Evolutionary conservation across 1,139 yeast species (phyloP).

Genomic region (Pichia sp.): DNA sequence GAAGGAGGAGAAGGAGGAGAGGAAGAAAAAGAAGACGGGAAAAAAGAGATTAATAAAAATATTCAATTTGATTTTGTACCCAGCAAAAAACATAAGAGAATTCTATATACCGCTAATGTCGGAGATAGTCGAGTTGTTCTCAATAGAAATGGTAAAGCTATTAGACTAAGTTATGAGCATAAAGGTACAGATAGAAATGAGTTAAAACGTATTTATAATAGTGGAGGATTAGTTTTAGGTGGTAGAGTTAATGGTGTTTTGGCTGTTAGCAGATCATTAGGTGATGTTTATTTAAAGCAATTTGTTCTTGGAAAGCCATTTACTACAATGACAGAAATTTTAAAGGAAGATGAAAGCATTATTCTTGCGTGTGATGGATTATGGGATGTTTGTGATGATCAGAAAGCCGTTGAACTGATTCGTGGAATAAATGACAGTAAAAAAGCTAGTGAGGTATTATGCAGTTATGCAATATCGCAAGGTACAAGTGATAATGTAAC

Average conservation of each 20-base stretch:
- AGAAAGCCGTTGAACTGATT: constrained; percentile 70
- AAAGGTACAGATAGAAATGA: constrained; percentile 84
- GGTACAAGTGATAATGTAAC: constrained; percentile 91
- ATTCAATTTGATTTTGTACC: constrained; percentile 41
- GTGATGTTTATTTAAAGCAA: constrained; percentile 90
- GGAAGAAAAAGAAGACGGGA: constrained; percentile 16
- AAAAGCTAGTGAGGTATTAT: constrained; percentile 61
- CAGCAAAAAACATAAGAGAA: constrained; percentile 46
- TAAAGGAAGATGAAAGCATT: constrained; percentile 59
- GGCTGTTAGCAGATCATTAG: constrained; percentile 90
- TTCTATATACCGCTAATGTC: constrained; percentile 90
- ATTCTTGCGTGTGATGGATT: constrained; percentile 92
- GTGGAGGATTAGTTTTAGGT: constrained; percentile 85
- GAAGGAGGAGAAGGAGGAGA: neutral
- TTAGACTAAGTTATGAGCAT: constrained; percentile 86
- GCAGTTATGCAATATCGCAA: constrained; percentile 70
- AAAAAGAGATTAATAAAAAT: constrained; percentile 28
- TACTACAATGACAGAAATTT: constrained; percentile 79
- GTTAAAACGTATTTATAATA: constrained; percentile 62
- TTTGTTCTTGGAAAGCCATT: constrained; percentile 87
- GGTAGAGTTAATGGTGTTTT: constrained; percentile 93
- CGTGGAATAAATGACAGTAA: constrained; percentile 52
- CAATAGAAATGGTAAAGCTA: constrained; percentile 65
- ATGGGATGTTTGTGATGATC: constrained; percentile 89
- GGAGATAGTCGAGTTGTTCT: constrained; percentile 89